Base-by-base conservation (phyloP, 768 basidiomycete species). In the Suillus paluster region DNA sequence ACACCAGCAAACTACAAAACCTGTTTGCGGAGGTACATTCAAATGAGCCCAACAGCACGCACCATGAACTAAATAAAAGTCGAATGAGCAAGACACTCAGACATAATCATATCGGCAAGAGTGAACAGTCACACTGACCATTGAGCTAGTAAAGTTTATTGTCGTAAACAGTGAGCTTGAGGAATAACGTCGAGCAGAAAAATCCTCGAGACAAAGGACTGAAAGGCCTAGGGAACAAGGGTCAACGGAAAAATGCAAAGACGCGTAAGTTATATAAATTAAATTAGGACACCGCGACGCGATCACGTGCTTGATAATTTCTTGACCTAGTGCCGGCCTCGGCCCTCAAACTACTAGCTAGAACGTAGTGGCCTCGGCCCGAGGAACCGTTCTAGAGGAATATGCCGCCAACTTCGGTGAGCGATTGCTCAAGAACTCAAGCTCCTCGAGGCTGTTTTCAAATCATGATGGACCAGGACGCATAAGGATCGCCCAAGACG, bases 301-400 rank as follows among this genome's bases (percentile, higher is more conserved):
- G 34, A 36, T 54, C 52, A 54, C 52, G 52, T 54, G 52, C 21
- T 11, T 1, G 14, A 12, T 52, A 54, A 54, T 36, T 54, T 36
- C 52, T 21, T 54, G 17, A 33, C n/a, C n/a, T n/a, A n/a, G n/a
- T n/a, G n/a, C n/a, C n/a, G n/a, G n/a, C n/a, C n/a, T n/a, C n/a
- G n/a, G n/a, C n/a, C n/a, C 39, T 17, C 39, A 15, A 41, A 30
- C 30, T 12, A 21, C 11, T 9, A 9, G 8, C 42, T 44, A 30
- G 30, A 3, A 30, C 30, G 6, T 30, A 30, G 30, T 30, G n/a
- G n/a, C n/a, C n/a, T n/a, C n/a, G n/a, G n/a, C n/a, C n/a, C n/a
- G 41, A 21, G n/a, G 21, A 46, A 48, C 46, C 46, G 46, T 27
- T 48, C 25, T 25, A 27, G 15, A 17, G 25, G 21, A 25, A 48